Percentiles rank a stretch among this genome's conserved stretches.
phyloP scores from a whole-genome alignment of 176 grass and related monocot species.

The Carex scoparia region DNA sequence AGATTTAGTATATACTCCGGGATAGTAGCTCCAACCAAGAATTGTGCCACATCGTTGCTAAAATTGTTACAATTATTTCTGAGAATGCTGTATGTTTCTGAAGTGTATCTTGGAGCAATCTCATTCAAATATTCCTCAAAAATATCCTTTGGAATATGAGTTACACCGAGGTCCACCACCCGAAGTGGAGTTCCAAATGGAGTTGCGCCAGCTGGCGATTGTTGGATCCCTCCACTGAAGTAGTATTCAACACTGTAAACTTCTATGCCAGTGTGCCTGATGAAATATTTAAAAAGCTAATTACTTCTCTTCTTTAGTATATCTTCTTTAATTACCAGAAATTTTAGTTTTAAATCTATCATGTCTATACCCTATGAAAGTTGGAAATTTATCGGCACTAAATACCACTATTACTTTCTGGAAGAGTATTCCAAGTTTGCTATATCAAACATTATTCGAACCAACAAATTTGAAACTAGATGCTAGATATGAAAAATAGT shows the following conservation, averaged over 20 bases:
- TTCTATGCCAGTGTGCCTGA: constrained; percentile 83
- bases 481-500: neutral
- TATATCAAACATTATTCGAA: neutral
- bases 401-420: neutral
- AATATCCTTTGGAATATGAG: constrained; percentile 61
- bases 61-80: constrained; percentile 96
- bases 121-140: constrained; percentile 81
- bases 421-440: neutral
- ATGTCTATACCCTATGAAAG: neutral
- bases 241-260: constrained; percentile 77
- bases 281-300: neutral
- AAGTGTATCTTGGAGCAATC: constrained; percentile 60
- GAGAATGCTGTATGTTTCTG: constrained; percentile 68
- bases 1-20: constrained; percentile 80
- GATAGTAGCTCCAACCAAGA: constrained; percentile 52
- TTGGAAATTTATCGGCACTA: neutral
- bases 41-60: constrained; percentile 77
- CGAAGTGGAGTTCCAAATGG: constrained; percentile 60
- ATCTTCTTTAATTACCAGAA: neutral
- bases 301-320: neutral
- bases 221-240: constrained; percentile 79
- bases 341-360: neutral
- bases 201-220: constrained; percentile 40
- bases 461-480: neutral
- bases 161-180: constrained; percentile 52